Percentiles rank a stretch among this genome's conserved stretches.
Evolutionary conservation across 768 basidiomycete species (phyloP).

Genomic region (Gymnopilus dilepis): DNA sequence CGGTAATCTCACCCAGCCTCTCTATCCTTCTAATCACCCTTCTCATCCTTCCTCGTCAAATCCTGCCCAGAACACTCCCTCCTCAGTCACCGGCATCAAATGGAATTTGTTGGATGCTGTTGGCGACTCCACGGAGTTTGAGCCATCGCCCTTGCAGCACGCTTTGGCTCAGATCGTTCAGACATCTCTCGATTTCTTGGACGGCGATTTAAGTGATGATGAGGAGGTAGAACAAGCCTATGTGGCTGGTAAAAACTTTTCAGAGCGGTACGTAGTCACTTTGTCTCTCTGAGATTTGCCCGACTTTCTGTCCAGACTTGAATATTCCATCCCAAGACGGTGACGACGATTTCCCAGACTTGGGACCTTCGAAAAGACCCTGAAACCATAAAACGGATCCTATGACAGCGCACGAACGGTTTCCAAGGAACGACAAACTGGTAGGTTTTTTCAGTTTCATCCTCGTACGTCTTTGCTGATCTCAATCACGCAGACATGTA

Average conservation of each 20-base stretch:
- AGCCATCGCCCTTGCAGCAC: background rate
- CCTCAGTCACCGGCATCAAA: background rate
- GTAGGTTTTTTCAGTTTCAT: background rate
- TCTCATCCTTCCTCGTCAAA: background rate
- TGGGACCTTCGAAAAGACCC: too few species aligned
- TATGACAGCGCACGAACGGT: background rate
- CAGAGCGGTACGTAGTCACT: background rate
- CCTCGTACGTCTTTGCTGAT: background rate
- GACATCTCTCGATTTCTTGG: background rate
- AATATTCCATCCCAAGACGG: too few species aligned
- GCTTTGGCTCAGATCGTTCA: background rate
- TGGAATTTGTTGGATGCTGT: background rate
- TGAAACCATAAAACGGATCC: too few species aligned
- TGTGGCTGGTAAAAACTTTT: background rate
- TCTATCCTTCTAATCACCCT: background rate
- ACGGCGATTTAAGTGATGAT: background rate
- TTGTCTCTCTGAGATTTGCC: background rate
- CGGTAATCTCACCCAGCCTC: background rate
- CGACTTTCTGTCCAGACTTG: too few species aligned
- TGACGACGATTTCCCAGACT: too few species aligned
- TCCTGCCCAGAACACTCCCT: background rate
- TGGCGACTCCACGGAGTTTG: background rate
- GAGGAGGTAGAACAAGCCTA: background rate
- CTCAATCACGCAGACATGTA: background rate
- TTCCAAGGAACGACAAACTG: background rate